phyloP scores from a whole-genome alignment of 257 asterid species.

The Asclepias syriaca region DNA sequence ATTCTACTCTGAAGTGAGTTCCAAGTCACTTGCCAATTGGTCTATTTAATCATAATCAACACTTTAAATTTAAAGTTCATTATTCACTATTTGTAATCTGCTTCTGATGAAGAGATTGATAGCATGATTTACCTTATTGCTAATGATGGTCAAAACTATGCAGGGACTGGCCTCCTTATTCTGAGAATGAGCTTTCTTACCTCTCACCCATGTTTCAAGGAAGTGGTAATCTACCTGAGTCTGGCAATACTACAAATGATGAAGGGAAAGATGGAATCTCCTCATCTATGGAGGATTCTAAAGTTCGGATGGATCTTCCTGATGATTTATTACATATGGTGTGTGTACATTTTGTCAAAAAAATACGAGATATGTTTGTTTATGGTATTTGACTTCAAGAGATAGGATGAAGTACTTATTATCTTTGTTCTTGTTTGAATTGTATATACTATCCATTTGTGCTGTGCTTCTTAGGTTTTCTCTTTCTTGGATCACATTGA shows the following conservation, averaged over 20 bases:
- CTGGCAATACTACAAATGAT: conserved; percentile 25
- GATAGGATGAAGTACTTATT: background rate
- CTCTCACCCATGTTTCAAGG: conserved; percentile 26
- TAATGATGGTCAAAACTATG: conserved; percentile 16
- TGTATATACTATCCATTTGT: background rate
- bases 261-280: conserved; percentile 29
- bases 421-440: background rate
- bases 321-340: conserved; percentile 98
- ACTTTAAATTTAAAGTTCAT: background rate
- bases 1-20: background rate
- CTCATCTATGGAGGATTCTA: conserved; percentile 43
- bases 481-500: conserved; percentile 80
- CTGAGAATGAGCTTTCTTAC: conserved; percentile 37
- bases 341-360: conserved; percentile 10
- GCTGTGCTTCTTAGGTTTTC: conserved; percentile 50
- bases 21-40: background rate
- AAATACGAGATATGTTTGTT: conserved; percentile 2
- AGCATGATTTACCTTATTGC: background rate
- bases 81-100: background rate
- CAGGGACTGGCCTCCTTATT: conserved; percentile 69
- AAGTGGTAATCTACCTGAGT: conserved; percentile 30
- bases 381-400: background rate
- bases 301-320: conserved; percentile 90
- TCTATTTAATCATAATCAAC: background rate
- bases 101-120: background rate